A percentile compares a stretch with the other conserved stretches of the same genome.
These are phyloP conservation scores for Triangularia verruculosa DNA, from an alignment of 2,329 filamentous ascomycete species.

Conservation along the genomic window DNA sequence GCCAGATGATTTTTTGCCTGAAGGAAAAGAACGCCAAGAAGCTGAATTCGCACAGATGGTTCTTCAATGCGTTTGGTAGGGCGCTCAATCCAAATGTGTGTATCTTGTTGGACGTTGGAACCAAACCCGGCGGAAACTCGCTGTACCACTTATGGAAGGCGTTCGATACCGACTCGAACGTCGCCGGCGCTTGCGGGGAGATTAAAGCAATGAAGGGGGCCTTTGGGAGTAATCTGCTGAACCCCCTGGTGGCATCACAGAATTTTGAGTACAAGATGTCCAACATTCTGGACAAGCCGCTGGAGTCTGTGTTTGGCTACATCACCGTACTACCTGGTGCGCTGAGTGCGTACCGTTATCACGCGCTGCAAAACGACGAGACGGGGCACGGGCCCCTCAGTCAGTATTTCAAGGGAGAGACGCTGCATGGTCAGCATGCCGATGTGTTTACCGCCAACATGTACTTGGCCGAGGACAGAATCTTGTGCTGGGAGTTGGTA, in stretches of 20 bases:
- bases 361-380: conserved; percentile 93
- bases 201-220: conserved; percentile 97
- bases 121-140: conserved; percentile 80
- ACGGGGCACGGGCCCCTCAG: conserved; percentile 92
- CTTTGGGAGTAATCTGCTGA: conserved; percentile 76
- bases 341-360: conserved; percentile 90
- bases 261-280: conserved; percentile 99
- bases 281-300: conserved; percentile 94
- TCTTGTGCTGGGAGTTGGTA: conserved; percentile 90
- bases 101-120: conserved; percentile 94
- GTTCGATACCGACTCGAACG: conserved; percentile 95
- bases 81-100: conserved; percentile 94
- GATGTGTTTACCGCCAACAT: conserved; percentile 98
- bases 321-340: conserved; percentile 96
- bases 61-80: conserved; percentile 96
- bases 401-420: conserved; percentile 99
- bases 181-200: conserved; percentile 93
- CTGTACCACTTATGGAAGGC: conserved; percentile 99
- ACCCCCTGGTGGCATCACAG: conserved; percentile 91
- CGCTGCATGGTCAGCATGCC: conserved; percentile 89
- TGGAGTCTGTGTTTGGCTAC: conserved; percentile 96
- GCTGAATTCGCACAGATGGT: conserved; percentile 97
- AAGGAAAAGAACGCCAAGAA: conserved; percentile 99
- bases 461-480: conserved; percentile 88
- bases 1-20: conserved; percentile 96